Percentiles rank a stretch among this genome's conserved stretches.
phyloP scores from a whole-genome alignment of 2,329 filamentous ascomycete genomes.

The Alternaria triticina region DNA sequence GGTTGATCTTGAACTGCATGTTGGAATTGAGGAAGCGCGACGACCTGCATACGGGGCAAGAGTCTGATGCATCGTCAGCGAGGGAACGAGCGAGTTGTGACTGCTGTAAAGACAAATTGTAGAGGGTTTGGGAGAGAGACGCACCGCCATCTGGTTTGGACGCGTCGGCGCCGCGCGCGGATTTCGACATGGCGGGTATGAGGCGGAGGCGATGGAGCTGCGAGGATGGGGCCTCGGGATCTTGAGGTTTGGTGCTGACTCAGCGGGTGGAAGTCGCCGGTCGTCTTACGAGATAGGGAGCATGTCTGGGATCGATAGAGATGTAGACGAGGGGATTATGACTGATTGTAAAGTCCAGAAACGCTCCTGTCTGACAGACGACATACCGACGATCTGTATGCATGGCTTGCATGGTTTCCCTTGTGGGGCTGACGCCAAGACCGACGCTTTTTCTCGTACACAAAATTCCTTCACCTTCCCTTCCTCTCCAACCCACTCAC shows the following conservation, averaged over 20 bases:
- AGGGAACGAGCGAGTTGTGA: constrained; percentile 14
- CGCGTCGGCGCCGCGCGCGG: constrained; percentile 35
- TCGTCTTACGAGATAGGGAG: not conserved
- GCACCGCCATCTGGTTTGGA: constrained; percentile 48
- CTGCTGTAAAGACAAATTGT: constrained; percentile 37
- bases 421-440: constrained; percentile 28
- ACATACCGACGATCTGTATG: not conserved
- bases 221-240: not conserved
- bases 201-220: constrained; percentile 9
- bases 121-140: constrained; percentile 42
- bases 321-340: not conserved
- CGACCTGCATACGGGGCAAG: constrained; percentile 97
- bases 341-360: not conserved
- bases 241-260: constrained; percentile 17
- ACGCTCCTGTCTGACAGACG: not conserved
- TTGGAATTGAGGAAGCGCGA: constrained; percentile 92
- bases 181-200: constrained; percentile 44
- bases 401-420: constrained; percentile 14
- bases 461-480: constrained; percentile 11
- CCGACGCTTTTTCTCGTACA: constrained; percentile 7
- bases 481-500: not conserved
- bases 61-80: constrained; percentile 61
- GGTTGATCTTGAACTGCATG: constrained; percentile 95
- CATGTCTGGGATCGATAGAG: not conserved
- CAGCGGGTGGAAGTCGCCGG: constrained; percentile 11